Base-by-base conservation (phyloP, 2,329 filamentous ascomycete genomes). In the Sporothrix phasma region DNA sequence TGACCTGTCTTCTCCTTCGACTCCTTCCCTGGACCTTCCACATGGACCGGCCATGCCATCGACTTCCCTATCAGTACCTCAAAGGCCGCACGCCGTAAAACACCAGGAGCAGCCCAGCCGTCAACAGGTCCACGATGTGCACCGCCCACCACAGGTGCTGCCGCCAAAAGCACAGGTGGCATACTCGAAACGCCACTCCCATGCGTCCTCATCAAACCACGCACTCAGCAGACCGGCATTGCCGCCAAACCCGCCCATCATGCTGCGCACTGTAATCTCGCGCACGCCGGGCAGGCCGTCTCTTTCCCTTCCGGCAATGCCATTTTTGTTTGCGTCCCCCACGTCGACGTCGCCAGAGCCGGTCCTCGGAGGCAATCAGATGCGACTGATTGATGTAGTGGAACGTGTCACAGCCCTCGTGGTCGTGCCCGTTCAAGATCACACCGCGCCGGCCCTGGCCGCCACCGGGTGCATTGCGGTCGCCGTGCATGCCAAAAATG, bases 231-330 rank as follows among this genome's bases (percentile, higher is more conserved):
- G 79, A 0, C 92, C 94, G 0, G 92, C 91, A 73, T 97, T 94
- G 22, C 94, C 94, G n/a, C 86, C 88, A 75, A 89, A 99, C 64
- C 90, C 89, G 64, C 94, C 94, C 94, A 99, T 99, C 92, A 99
- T 97, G 74, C 91, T 96, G 65, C 92, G 86, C 2, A 99, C 89
- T 0, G 94, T 99, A 68, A 97, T 85, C 76, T 99, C 94, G 31
- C 93, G 81, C 5, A 97, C 79, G 0, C 88, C 88, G 0, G 88
- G 84, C 2, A 83, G 69, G 4, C 75, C 78, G 1, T 75, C 69
- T 1, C 74, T 72, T 13, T 56, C 47, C n/a, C n/a, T n/a, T n/a
- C n/a, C n/a, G n/a, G n/a, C n/a, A n/a, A n/a, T n/a, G n/a, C n/a
- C n/a, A n/a, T n/a, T n/a, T n/a, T n/a, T n/a, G n/a, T 13, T 53